Evolutionary conservation across 768 basidiomycete species (phyloP).

Genomic region (Cystoderma amianthinum): DNA sequence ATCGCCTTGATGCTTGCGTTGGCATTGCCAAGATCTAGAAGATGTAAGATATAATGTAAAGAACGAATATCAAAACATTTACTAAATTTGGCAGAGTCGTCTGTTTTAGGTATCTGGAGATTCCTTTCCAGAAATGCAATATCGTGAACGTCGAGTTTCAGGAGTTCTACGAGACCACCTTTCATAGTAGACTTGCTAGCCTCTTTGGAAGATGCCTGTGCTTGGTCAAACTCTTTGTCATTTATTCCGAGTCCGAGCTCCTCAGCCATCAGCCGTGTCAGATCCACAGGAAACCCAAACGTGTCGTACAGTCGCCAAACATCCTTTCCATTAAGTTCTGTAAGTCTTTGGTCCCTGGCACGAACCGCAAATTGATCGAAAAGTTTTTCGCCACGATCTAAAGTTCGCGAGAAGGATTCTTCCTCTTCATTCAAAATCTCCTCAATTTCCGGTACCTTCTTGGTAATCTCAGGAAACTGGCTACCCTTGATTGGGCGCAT

Average conservation of each 20-base stretch:
- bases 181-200: conserved; percentile 84
- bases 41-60: neutral
- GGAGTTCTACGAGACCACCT: conserved; percentile 55
- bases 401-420: conserved; percentile 93
- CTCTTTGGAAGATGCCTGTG: conserved; percentile 83
- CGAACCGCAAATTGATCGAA: conserved; percentile 82
- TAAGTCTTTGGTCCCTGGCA: conserved; percentile 55
- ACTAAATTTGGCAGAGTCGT: conserved; percentile 92
- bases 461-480: conserved; percentile 90
- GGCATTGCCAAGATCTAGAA: conserved; percentile 69
- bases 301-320: conserved; percentile 98
- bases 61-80: conserved; percentile 18
- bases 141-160: conserved; percentile 96
- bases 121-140: conserved; percentile 82
- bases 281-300: conserved; percentile 95
- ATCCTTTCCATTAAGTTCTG: conserved; percentile 79
- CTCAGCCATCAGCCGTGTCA: conserved; percentile 96
- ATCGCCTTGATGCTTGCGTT: conserved; percentile 74
- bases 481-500: conserved; percentile 57
- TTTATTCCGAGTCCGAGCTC: conserved; percentile 83
- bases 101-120: conserved; percentile 75
- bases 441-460: conserved; percentile 75
- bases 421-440: conserved; percentile 98
- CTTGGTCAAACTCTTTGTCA: conserved; percentile 82
- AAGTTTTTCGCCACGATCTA: conserved; percentile 93